A percentile compares a stretch with the other conserved stretches of the same genome.
Evolutionary conservation across 208 protist species (phyloP).

Genomic region (Crithidia acanthocephali): DNA sequence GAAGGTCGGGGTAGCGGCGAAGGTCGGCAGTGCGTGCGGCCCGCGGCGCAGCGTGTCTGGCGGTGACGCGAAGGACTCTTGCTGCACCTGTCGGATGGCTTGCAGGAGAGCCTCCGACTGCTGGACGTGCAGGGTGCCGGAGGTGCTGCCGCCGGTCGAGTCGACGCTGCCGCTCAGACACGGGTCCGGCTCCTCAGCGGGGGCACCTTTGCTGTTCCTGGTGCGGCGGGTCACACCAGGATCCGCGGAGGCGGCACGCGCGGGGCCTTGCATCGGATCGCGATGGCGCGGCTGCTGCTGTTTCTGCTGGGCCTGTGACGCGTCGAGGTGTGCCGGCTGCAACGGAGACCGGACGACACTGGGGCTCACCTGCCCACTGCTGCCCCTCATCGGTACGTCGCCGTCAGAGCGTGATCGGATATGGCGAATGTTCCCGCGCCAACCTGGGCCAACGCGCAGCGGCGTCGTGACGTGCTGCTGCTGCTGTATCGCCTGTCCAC

Average conservation of each 20-base stretch:
- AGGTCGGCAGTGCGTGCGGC: constrained; percentile 11
- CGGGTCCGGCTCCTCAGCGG: not conserved
- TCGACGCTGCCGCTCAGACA: not conserved
- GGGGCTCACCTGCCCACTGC: not conserved
- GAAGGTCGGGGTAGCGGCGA: constrained; percentile 2
- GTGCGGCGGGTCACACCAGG: not conserved
- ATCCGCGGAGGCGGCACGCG: not conserved
- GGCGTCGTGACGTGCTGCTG: constrained; percentile 1
- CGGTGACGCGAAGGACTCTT: not conserved
- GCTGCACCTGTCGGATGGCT: constrained; percentile 12
- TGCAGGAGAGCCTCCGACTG: constrained; percentile 5
- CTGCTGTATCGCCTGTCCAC: not conserved
- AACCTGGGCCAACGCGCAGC: not conserved
- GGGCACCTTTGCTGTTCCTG: not conserved
- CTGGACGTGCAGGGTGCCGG: not conserved
- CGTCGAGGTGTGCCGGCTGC: not conserved
- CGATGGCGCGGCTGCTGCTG: constrained; percentile 11
- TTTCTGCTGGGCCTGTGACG: not conserved
- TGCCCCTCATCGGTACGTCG: not conserved
- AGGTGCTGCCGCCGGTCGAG: not conserved
- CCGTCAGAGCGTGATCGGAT: constrained; percentile 14
- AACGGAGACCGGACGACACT: not conserved
- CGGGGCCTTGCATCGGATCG: not conserved
- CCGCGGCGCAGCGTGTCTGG: not conserved
- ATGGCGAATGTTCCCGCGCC: not conserved